A percentile compares a stretch with the other conserved stretches of the same genome.
These are phyloP conservation scores for Dissoconium aciculare DNA, from an alignment of 2,329 filamentous ascomycete genomes.

Conservation along the genomic window DNA sequence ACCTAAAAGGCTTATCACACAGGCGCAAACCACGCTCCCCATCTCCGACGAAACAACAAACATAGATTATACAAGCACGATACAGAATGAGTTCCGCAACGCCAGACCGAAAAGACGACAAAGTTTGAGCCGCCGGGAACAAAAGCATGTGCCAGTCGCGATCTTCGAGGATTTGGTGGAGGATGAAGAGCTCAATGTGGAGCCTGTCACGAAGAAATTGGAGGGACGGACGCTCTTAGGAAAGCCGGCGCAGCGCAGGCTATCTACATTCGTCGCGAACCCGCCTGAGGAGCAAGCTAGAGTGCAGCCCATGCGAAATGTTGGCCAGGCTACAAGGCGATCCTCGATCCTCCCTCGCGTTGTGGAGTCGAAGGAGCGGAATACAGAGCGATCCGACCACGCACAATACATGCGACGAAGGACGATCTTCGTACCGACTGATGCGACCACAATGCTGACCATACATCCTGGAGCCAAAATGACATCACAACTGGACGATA, in stretches of 20 bases:
- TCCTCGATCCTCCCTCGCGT: neutral
- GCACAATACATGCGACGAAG: constrained; percentile 31
- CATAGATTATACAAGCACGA: constrained; percentile 21
- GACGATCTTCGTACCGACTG: constrained; percentile 37
- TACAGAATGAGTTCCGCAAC: constrained; percentile 17
- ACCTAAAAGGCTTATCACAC: constrained; percentile 10
- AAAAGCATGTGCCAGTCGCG: constrained; percentile 12
- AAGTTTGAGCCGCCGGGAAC: constrained; percentile 12
- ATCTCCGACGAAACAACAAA: constrained; percentile 18
- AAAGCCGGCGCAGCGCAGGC: constrained; percentile 16
- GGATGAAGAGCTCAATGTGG: constrained; percentile 12
- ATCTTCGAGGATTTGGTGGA: constrained; percentile 24
- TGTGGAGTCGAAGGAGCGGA: constrained; percentile 2
- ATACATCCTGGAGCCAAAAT: constrained; percentile 34
- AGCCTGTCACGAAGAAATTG: constrained; percentile 2
- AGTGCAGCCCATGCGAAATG: neutral
- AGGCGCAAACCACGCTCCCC: constrained; percentile 7
- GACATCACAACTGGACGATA: constrained; percentile 20
- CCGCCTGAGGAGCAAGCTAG: neutral
- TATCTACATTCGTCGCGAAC: neutral
- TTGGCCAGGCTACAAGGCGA: constrained; percentile 1
- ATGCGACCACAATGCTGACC: constrained; percentile 37
- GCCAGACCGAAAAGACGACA: constrained; percentile 15
- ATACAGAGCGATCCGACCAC: neutral
- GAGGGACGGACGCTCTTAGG: constrained; percentile 13